These are phyloP conservation scores for Phytophthora sp. DNA, from an alignment of 352 stramenopile species.

Conservation along the genomic window DNA sequence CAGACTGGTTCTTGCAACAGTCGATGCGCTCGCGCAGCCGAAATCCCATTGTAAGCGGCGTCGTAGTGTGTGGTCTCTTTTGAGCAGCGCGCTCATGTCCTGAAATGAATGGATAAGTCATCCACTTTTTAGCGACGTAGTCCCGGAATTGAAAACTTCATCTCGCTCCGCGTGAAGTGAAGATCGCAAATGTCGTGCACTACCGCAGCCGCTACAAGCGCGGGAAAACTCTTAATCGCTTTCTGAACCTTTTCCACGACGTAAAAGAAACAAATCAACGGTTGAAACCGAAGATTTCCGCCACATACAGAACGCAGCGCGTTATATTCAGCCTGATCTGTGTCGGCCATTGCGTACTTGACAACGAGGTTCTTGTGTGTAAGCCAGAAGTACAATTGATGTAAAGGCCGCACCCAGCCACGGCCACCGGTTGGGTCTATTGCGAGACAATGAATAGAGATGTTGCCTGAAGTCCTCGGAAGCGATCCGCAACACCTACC, in stretches of 20 bases:
- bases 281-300: background rate
- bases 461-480: background rate
- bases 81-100: background rate
- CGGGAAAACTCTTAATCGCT: background rate
- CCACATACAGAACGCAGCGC: background rate
- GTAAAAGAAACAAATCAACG: conserved; percentile 26
- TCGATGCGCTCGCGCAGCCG: too few relatives aligned
- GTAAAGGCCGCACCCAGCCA: background rate
- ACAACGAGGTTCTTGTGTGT: background rate
- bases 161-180: background rate
- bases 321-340: conserved; percentile 7
- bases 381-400: background rate
- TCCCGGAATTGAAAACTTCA: background rate
- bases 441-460: conserved; percentile 8
- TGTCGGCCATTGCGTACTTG: conserved; percentile 19
- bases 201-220: background rate
- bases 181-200: background rate
- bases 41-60: too few relatives aligned
- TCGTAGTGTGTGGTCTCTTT: too few relatives aligned
- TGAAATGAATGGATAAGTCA: background rate
- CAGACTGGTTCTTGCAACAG: too few relatives aligned
- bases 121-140: background rate
- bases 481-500: background rate
- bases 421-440: background rate
- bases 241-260: background rate